These are phyloP conservation scores for Kluyveromyces nonfermentans DNA, from an alignment of 805 yeast genomes.

Conservation along the genomic window DNA sequence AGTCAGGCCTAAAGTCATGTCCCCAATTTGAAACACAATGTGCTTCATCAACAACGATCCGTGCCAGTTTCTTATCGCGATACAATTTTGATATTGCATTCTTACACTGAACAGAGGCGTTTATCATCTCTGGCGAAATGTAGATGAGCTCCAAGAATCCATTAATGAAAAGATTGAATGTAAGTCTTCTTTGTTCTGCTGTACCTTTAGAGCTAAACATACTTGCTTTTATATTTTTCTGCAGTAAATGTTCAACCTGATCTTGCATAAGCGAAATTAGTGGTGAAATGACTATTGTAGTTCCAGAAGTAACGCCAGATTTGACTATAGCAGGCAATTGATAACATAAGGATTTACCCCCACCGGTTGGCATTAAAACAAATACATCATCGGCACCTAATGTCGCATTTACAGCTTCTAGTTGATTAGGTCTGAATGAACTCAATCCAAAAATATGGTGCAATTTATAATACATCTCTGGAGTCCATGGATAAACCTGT, in stretches of 20 bases:
- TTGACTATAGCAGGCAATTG: slow-evolving; percentile 85
- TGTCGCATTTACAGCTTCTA: slow-evolving; percentile 77
- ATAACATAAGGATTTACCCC: slow-evolving; percentile 93
- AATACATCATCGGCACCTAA: slow-evolving; percentile 75
- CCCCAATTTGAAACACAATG: slow-evolving; percentile 99
- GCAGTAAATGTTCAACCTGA: slow-evolving; percentile 75
- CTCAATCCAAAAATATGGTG: slow-evolving; percentile 50
- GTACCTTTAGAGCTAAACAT: slow-evolving; percentile 77
- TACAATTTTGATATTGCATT: slow-evolving; percentile 51
- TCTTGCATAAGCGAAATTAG: slow-evolving; percentile 95
- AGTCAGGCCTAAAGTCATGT: slow-evolving; percentile 95
- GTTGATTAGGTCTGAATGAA: slow-evolving; percentile 72
- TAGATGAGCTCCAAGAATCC: slow-evolving; percentile 73
- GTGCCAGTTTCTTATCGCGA: slow-evolving; percentile 50
- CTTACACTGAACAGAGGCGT: slow-evolving; percentile 60
- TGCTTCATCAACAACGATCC: slow-evolving; percentile 93
- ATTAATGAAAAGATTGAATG: slow-evolving; percentile 49
- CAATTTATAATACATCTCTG: slow-evolving; percentile 54
- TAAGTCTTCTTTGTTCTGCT: slow-evolving; percentile 50
- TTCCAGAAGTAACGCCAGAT: slow-evolving; percentile 68
- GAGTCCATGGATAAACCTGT: slow-evolving; percentile 43
- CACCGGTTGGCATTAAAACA: slow-evolving; percentile 98
- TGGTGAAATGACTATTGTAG: slow-evolving; percentile 89
- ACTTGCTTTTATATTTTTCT: slow-evolving; percentile 65
- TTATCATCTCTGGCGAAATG: slow-evolving; percentile 91